These are phyloP conservation scores for Macaranga tanarius DNA, from an alignment of 441 rosid species.

Conservation along the genomic window DNA sequence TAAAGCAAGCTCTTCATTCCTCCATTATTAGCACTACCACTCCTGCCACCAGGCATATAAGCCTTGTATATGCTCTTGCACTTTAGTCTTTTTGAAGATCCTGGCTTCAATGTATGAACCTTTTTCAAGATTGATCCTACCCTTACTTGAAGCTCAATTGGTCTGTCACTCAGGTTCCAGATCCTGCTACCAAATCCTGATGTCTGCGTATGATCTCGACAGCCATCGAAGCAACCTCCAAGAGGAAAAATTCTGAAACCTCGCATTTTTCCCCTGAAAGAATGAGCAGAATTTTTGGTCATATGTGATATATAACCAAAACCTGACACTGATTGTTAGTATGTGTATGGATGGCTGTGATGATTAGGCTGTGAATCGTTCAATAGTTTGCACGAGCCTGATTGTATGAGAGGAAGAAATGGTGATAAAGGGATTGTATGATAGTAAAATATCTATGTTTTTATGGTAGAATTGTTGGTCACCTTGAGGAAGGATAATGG, in stretches of 20 bases:
- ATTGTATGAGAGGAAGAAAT: constrained; percentile 5
- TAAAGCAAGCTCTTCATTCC: constrained; percentile 62
- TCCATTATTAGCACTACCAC: constrained; percentile 19
- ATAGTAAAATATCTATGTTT: neutral
- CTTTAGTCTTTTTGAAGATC: constrained; percentile 68
- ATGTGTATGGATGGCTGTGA: constrained; percentile 28
- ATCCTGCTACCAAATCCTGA: constrained; percentile 64
- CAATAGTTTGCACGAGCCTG: constrained; percentile 12
- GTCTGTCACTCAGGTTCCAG: constrained; percentile 74
- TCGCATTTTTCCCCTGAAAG: constrained; percentile 28
- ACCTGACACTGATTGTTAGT: neutral
- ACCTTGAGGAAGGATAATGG: constrained; percentile 25
- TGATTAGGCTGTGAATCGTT: constrained; percentile 24
- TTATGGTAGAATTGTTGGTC: neutral
- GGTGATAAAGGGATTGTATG: neutral
- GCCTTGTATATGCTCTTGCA: constrained; percentile 79
- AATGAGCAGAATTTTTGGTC: neutral
- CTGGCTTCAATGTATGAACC: constrained; percentile 81
- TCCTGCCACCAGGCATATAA: constrained; percentile 47
- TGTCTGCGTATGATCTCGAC: constrained; percentile 59
- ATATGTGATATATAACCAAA: neutral
- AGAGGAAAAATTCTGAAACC: constrained; percentile 49
- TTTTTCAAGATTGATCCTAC: constrained; percentile 80
- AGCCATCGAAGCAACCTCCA: constrained; percentile 73
- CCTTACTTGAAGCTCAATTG: constrained; percentile 75